Percentiles rank a stretch among this genome's conserved stretches.
Conservation (phyloP, 2,329 filamentous ascomycete genomes). For the Cladosporium oxysporum region DNA sequence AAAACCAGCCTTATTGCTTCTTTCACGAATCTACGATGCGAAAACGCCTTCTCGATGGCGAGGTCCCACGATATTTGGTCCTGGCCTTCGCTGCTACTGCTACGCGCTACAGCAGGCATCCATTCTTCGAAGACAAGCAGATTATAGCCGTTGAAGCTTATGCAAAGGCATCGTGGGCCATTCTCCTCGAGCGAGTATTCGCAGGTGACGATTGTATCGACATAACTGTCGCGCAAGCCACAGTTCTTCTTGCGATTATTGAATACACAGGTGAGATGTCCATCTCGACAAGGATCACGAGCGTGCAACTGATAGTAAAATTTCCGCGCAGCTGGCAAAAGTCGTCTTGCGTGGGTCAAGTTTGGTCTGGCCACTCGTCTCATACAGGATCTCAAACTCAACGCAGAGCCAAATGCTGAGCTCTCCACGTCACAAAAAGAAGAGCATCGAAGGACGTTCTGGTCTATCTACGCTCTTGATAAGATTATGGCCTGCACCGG, state of each 20-base stretch:
- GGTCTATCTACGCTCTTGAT: not conserved
- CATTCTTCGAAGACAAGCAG: not conserved
- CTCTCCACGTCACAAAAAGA: not conserved
- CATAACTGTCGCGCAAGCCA: not conserved
- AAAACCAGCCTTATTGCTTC: not conserved
- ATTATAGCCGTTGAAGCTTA: not conserved
- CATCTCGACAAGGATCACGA: not conserved
- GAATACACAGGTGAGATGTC: not conserved
- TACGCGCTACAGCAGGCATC: not conserved
- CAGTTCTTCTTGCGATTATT: not conserved
- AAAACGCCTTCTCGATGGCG: not conserved
- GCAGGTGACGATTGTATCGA: not conserved
- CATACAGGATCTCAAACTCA: not conserved
- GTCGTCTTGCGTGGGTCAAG: not conserved
- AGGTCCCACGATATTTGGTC: not conserved
- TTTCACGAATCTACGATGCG: not conserved
- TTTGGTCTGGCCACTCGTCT: not conserved
- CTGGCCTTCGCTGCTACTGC: not conserved
- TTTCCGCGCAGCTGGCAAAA: not conserved
- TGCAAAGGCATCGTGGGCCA: not conserved
- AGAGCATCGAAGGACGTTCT: not conserved
- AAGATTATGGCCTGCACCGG: not conserved
- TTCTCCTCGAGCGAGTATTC: not conserved
- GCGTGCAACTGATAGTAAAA: not conserved
- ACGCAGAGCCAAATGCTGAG: not conserved